Percentiles rank a stretch among this genome's conserved stretches.
phyloP scores from a whole-genome alignment of 139 green algal genomes.

The Closterium sp. region DNA sequence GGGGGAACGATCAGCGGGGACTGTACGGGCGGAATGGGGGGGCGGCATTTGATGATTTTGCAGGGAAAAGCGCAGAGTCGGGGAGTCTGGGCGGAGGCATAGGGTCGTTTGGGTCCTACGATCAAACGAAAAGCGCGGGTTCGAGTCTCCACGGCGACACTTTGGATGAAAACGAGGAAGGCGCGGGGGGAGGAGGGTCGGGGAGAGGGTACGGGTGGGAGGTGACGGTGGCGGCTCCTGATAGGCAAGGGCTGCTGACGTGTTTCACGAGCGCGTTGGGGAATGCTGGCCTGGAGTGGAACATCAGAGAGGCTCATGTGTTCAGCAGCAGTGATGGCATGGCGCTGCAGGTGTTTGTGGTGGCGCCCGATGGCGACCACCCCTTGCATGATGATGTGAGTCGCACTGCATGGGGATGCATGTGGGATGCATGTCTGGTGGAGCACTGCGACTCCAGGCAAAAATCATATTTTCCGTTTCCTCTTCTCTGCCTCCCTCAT shows the following conservation, averaged over 20 bases:
- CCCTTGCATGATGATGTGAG: constrained; percentile 26
- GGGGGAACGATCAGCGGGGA: neutral
- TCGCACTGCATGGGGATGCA: neutral
- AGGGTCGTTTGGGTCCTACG: neutral
- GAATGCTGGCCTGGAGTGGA: constrained; percentile 59
- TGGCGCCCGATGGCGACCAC: constrained; percentile 74
- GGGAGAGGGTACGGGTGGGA: constrained; percentile 12
- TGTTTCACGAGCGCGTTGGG: constrained; percentile 24
- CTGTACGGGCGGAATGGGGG: neutral
- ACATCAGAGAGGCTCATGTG: constrained; percentile 81
- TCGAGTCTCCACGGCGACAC: neutral
- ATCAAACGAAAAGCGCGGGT: neutral
- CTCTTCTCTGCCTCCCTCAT: no score
- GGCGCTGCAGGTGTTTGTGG: constrained; percentile 93
- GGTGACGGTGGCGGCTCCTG: constrained; percentile 32
- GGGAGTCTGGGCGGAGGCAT: neutral
- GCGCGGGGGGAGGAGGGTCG: constrained; percentile 12
- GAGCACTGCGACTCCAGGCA: no score
- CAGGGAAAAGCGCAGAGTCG: neutral
- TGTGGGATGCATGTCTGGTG: constrained; percentile 76
- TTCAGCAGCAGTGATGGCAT: constrained; percentile 95
- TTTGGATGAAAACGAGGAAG: constrained; percentile 10
- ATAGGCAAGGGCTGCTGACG: constrained; percentile 32
- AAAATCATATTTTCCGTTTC: no score
- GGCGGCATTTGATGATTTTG: neutral